Base-by-base conservation (phyloP, 352 stramenopile genomes). In the Globisporangium cederbergense region DNA sequence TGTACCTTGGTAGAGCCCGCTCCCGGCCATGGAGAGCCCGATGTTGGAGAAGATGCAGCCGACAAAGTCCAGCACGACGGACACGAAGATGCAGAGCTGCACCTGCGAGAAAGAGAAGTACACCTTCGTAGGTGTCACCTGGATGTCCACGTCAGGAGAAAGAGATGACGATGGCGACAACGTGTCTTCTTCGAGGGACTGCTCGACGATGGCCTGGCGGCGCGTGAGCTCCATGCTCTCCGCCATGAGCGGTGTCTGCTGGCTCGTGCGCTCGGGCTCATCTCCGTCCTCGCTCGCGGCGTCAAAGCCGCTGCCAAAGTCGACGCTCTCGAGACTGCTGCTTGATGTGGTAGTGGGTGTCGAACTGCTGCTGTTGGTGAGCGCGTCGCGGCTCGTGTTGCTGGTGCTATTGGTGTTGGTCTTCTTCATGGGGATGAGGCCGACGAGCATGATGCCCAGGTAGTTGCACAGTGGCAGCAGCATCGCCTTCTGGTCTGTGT, bases 401-500 rank as follows among this genome's bases (percentile, higher is more conserved):
- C 25, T 38, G 25, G 4, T 40, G 49, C 6, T 36, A 34, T 3
- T 34, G 58, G 38, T 56, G 22, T 16, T 30, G 43, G n/a, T 46
- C 30, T 62, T 67, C 52, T 61, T 42, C 46, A 51, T 22, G 14
- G 86, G 83, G 30, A 93, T 70, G 18, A 95, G 67, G 0, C 86
- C 86, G 2, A 92, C 85, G 30, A 95, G 79, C 84, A 93, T 92
- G 77, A 95, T 92, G 20, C 86, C 86, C 14, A 95, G 67, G 60
- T 93, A 95, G 73, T 95, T 95, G 71, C 86, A 93, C 3, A 95
- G 76, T 62, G 86, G 86, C 43, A 95, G 65, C n/a, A 95, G 71
- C 83, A 95, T 93, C n/a, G 81, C 79, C 43, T 78, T 81, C 67
- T 95, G 86, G 60, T 91, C 83, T 59, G 78, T 42, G 46, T 8